phyloP scores from a whole-genome alignment of 2,329 filamentous ascomycete species.

The Trichoderma gracile region DNA sequence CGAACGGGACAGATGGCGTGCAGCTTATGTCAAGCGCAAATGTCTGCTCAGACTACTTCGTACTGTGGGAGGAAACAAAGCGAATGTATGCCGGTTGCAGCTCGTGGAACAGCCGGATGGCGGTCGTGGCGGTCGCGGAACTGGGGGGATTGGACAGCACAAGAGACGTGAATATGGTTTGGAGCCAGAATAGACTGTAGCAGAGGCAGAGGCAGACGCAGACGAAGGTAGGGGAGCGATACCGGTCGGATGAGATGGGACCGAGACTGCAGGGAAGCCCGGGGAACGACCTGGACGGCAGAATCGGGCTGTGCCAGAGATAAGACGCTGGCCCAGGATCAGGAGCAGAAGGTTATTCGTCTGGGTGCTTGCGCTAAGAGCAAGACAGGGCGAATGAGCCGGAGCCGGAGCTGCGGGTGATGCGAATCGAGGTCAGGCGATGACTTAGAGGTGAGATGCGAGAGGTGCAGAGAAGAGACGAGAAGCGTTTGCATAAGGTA shows the following conservation, averaged over 20 bases:
- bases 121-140: conserved; percentile 1
- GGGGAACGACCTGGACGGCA: conserved; percentile 2
- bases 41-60: conserved; percentile 7
- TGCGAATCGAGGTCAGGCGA: not conserved
- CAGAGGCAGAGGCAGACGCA: not conserved
- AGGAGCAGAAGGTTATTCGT: not conserved
- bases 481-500: too few species aligned
- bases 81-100: not conserved
- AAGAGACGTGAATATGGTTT: not conserved
- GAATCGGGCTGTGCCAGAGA: not conserved
- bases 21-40: not conserved
- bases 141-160: not conserved
- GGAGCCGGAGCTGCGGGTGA: conserved; percentile 9
- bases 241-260: conserved; percentile 1
- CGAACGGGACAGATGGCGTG: not conserved
- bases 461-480: not conserved
- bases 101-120: conserved; percentile 1
- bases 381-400: conserved; percentile 1
- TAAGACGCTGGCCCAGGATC: not conserved
- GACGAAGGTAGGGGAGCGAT: not conserved
- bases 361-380: conserved; percentile 7
- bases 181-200: not conserved
- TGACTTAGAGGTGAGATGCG: not conserved
- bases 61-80: not conserved
- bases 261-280: not conserved